These are phyloP conservation scores for Botrytis sinoallii DNA, from an alignment of 2,329 filamentous ascomycete genomes.

Conservation along the genomic window DNA sequence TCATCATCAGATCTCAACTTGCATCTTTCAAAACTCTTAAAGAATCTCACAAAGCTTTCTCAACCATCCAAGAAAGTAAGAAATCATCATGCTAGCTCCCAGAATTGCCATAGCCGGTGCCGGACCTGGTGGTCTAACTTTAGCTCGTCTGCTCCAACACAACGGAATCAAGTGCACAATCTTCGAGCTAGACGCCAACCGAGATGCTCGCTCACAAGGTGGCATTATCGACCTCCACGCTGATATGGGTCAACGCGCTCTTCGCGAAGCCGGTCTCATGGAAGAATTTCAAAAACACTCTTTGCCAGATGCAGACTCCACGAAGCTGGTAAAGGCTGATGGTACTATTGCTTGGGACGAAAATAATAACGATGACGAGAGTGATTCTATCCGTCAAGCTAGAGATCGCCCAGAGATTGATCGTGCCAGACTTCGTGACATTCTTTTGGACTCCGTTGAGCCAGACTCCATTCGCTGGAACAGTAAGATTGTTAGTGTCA, in stretches of 20 bases:
- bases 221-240: conserved; percentile 50
- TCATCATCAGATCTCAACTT: not conserved
- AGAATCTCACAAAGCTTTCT: not conserved
- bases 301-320: conserved; percentile 43
- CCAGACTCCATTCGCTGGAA: conserved; percentile 41
- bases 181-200: conserved; percentile 36
- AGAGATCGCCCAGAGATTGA: conserved; percentile 41
- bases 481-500: conserved; percentile 36
- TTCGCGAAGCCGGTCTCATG: conserved; percentile 36
- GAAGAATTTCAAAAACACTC: conserved; percentile 38
- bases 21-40: not conserved
- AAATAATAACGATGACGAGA: conserved; percentile 15
- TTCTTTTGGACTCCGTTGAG: conserved; percentile 39
- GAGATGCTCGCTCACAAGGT: conserved; percentile 24
- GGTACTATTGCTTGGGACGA: conserved; percentile 26
- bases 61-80: not conserved
- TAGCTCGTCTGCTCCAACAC: conserved; percentile 27
- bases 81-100: conserved; percentile 18
- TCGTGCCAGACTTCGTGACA: conserved; percentile 38
- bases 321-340: conserved; percentile 40
- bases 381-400: conserved; percentile 9
- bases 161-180: conserved; percentile 33
- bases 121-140: conserved; percentile 27
- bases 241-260: conserved; percentile 35
- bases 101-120: conserved; percentile 29